phyloP scores from a whole-genome alignment of 495 filamentous ascomycete genomes.

The Hypoxylon lienhwacheense region DNA sequence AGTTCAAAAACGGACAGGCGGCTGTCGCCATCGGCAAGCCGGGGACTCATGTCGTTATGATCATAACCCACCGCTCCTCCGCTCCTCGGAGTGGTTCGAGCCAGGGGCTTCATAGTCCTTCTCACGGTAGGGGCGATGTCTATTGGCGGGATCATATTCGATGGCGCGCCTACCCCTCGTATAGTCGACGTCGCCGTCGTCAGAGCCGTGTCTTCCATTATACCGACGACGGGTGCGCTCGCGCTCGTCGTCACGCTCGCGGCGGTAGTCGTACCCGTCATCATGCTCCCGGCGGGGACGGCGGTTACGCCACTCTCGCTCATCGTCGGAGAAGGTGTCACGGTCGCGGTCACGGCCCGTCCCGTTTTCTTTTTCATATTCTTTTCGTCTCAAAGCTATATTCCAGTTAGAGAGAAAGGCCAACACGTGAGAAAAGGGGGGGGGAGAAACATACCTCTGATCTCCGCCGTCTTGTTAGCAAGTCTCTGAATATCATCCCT shows the following conservation, averaged over 20 bases:
- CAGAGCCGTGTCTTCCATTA: conserved; percentile 25
- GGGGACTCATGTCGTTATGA: no score
- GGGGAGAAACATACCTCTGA: conserved; percentile 63
- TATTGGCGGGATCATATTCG: conserved; percentile 22
- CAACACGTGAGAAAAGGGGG: not conserved
- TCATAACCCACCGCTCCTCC: no score
- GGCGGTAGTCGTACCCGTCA: conserved; percentile 39
- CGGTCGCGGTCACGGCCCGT: conserved; percentile 23
- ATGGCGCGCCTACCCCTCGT: conserved; percentile 24
- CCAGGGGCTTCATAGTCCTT: conserved; percentile 1
- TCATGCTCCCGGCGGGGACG: conserved; percentile 40
- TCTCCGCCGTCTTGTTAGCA: conserved; percentile 70
- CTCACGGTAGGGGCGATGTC: not conserved
- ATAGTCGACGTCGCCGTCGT: conserved; percentile 23
- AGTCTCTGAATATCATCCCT: conserved; percentile 83
- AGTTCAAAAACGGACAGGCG: no score
- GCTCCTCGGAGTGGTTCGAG: conserved; percentile 21
- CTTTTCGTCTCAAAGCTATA: conserved; percentile 44
- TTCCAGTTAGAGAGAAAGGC: conserved; percentile 1
- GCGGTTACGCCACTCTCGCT: conserved; percentile 36
- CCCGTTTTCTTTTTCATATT: conserved; percentile 40
- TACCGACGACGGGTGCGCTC: conserved; percentile 29
- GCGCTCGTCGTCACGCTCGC: conserved; percentile 27
- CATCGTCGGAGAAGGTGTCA: conserved; percentile 32
- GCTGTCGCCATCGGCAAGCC: no score